These are phyloP conservation scores for Diaporthe aspalathi DNA, from an alignment of 2,329 filamentous ascomycete species.

Conservation along the genomic window DNA sequence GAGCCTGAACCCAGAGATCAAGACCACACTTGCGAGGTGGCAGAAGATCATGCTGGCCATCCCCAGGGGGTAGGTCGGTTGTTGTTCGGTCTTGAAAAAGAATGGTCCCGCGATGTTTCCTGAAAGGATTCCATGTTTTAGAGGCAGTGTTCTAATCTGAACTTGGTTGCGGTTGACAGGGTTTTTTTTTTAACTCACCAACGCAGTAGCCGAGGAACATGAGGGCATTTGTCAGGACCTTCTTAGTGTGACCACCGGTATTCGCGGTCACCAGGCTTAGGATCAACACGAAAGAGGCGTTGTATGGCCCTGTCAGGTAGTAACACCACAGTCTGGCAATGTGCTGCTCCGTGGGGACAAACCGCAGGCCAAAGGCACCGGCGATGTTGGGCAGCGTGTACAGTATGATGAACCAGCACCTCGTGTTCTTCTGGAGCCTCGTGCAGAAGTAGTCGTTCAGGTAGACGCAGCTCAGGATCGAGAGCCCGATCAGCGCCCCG, in stretches of 20 bases:
- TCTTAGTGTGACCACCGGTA: conserved; percentile 44
- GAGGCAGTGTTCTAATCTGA: conserved; percentile 6
- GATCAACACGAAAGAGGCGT: conserved; percentile 63
- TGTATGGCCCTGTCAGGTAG: conserved; percentile 66
- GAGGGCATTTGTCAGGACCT: conserved; percentile 39
- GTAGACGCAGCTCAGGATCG: conserved; percentile 44
- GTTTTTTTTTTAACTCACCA: conserved; percentile 36
- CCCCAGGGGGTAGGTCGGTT: conserved; percentile 70
- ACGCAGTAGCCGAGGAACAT: conserved; percentile 33
- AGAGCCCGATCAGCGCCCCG: conserved; percentile 45
- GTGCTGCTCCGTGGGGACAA: conserved; percentile 55
- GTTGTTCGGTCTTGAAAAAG: conserved; percentile 67
- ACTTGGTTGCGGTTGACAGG: conserved; percentile 36
- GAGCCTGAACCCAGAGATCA: conserved; percentile 61
- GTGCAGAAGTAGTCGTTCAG: conserved; percentile 42
- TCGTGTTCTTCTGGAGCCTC: conserved; percentile 42
- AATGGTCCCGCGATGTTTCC: conserved; percentile 73
- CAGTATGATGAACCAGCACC: conserved; percentile 54
- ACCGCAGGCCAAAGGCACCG: conserved; percentile 64
- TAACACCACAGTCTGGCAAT: conserved; percentile 64
- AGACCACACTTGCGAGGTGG: conserved; percentile 62
- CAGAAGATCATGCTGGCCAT: conserved; percentile 72
- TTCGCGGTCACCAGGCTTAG: conserved; percentile 47
- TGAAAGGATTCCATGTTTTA: conserved; percentile 63
- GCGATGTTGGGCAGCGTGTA: conserved; percentile 64